Evolutionary conservation across 441 rosid genomes (phyloP).

Genomic region (Adansonia gregorii): DNA sequence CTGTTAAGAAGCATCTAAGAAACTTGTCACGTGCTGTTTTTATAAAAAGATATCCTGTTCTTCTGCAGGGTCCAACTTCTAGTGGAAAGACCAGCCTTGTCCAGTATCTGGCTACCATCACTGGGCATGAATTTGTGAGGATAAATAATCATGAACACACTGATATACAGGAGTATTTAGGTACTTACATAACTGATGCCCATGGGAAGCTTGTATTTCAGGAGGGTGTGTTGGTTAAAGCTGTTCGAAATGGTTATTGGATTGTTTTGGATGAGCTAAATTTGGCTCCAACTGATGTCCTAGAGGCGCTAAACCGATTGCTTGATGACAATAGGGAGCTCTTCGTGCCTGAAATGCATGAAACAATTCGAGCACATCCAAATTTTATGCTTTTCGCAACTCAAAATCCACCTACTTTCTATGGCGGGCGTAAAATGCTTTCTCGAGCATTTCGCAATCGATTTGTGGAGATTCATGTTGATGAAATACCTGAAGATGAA

Average conservation of each 20-base stretch:
- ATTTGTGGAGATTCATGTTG: slow-evolving; percentile 98
- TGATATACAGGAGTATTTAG: slow-evolving; percentile 93
- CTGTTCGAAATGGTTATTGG: slow-evolving; percentile 93
- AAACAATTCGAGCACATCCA: slow-evolving; percentile 85
- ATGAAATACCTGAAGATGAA: slow-evolving; percentile 94
- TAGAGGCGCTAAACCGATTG: slow-evolving; percentile 93
- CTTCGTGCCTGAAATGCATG: slow-evolving; percentile 84
- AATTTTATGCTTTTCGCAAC: slow-evolving; percentile 98
- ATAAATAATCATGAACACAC: slow-evolving; percentile 99
- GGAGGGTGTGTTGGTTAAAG: slow-evolving; percentile 95
- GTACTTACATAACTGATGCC: slow-evolving; percentile 83
- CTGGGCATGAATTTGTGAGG: slow-evolving; percentile 89
- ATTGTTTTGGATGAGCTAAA: slow-evolving; percentile 96
- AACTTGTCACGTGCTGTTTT: slow-evolving; percentile 88
- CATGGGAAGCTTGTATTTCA: slow-evolving; percentile 91
- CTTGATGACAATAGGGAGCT: slow-evolving; percentile 99
- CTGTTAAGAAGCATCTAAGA: slow-evolving; percentile 72
- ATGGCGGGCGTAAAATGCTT: slow-evolving; percentile 98
- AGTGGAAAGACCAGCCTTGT: slow-evolving; percentile 99
- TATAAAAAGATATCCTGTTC: slow-evolving; percentile 87
- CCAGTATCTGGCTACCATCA: slow-evolving; percentile 87
- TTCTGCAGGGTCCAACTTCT: slow-evolving; percentile 96
- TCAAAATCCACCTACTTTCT: slow-evolving; percentile 94
- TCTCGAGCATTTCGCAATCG: slow-evolving; percentile 99
- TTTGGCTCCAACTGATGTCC: slow-evolving; percentile 97